Evolutionary conservation across 495 filamentous ascomycete genomes (phyloP).

Genomic region (Pseudevernia furfuracea): DNA sequence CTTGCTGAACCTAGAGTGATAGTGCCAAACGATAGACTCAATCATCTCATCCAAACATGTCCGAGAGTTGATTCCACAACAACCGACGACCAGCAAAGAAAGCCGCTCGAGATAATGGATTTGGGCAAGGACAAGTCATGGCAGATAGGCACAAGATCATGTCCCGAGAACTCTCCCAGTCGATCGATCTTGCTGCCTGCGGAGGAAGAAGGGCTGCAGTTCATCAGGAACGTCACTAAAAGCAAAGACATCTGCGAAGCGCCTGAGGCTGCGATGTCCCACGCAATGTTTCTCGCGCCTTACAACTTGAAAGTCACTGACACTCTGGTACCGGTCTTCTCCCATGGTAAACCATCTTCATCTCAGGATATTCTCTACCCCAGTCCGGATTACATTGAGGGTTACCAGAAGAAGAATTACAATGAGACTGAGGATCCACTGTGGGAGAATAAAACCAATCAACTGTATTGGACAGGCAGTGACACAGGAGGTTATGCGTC

Average conservation of each 20-base stretch:
- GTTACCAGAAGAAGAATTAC: conserved; percentile 33
- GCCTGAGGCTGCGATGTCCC: conserved; percentile 6
- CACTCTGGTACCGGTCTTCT: conserved; percentile 33
- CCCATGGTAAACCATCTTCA: conserved; percentile 31
- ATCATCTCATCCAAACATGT: conserved; percentile 13
- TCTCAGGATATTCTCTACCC: conserved; percentile 38
- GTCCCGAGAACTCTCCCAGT: conserved; percentile 13
- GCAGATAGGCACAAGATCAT: conserved; percentile 13
- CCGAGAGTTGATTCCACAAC: background rate
- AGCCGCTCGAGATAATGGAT: conserved; percentile 31
- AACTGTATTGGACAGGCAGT: conserved; percentile 45
- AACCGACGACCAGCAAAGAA: conserved; percentile 18
- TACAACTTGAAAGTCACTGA: conserved; percentile 13
- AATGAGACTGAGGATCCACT: conserved; percentile 31
- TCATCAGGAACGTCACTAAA: conserved; percentile 7
- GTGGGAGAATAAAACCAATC: conserved; percentile 37
- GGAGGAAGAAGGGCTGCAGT: conserved; percentile 3
- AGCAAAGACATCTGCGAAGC: conserved; percentile 11
- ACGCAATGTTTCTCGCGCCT: conserved; percentile 13
- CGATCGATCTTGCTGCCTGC: background rate
- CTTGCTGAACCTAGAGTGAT: conserved; percentile 17
- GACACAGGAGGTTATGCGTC: conserved; percentile 40
- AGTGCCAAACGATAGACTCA: conserved; percentile 8
- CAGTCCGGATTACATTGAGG: conserved; percentile 28
- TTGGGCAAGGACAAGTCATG: conserved; percentile 2